Percentiles rank a stretch among this genome's conserved stretches.
These are phyloP conservation scores for Dittrichia graveolens DNA, from an alignment of 129 eudicot species.

Conservation along the genomic window DNA sequence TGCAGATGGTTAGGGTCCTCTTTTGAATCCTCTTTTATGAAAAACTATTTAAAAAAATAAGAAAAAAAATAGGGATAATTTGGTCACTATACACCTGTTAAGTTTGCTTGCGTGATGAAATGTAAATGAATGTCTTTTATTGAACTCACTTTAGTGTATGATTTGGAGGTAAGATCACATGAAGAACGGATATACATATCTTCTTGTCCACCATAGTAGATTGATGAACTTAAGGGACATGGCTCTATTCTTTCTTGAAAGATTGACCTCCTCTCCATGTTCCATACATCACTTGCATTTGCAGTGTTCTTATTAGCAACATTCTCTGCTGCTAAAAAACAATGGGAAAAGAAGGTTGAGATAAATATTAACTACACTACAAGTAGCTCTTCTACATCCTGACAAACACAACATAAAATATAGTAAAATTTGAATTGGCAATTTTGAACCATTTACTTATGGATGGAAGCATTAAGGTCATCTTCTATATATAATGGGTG, in stretches of 20 bases:
- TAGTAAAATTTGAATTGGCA: neutral
- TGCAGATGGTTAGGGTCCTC: slow-evolving; percentile 33
- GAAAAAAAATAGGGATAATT: neutral
- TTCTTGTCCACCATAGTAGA: slow-evolving; percentile 60
- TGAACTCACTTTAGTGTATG: slow-evolving; percentile 35
- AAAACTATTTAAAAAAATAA: neutral
- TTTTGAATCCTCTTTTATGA: slow-evolving; percentile 36
- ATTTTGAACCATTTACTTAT: neutral
- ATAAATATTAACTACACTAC: neutral
- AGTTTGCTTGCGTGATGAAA: neutral
- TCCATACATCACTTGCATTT: slow-evolving; percentile 22
- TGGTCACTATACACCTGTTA: slow-evolving; percentile 9
- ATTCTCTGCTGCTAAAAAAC: slow-evolving; percentile 26
- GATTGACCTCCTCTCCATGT: slow-evolving; percentile 25
- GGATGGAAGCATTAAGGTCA: neutral
- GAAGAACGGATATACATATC: slow-evolving; percentile 50
- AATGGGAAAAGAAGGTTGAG: neutral
- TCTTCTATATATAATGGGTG: neutral
- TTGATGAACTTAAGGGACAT: slow-evolving; percentile 51
- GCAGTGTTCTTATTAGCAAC: slow-evolving; percentile 27
- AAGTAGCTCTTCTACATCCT: too few relatives aligned
- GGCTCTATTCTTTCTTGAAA: slow-evolving; percentile 46
- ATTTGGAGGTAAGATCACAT: slow-evolving; percentile 26
- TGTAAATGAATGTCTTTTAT: neutral
- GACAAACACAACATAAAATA: neutral